These are phyloP conservation scores for Trichoderma aggressivum DNA, from an alignment of 2,329 filamentous ascomycete species.

Conservation along the genomic window DNA sequence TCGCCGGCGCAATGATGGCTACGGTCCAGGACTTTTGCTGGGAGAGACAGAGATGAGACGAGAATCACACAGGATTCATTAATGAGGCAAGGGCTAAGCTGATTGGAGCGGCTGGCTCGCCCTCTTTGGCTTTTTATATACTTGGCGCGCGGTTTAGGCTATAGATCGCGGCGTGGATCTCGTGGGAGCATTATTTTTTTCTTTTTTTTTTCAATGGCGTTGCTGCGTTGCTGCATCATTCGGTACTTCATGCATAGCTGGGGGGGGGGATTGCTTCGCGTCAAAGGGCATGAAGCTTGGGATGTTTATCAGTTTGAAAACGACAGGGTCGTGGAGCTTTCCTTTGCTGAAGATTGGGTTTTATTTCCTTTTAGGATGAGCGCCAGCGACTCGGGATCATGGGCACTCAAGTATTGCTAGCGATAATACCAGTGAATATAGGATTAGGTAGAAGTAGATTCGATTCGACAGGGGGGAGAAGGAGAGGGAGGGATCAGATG, in stretches of 20 bases:
- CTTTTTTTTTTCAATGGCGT: constrained; percentile 33
- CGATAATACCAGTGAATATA: constrained; percentile 22
- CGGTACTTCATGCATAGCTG: constrained; percentile 26
- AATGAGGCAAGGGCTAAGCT: constrained; percentile 16
- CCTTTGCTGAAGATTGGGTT: neutral
- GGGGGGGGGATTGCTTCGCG: constrained; percentile 28
- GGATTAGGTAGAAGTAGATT: constrained; percentile 19
- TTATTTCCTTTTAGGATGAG: constrained; percentile 16
- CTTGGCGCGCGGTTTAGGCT: constrained; percentile 29
- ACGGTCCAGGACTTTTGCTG: constrained; percentile 4
- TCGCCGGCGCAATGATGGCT: constrained; percentile 14
- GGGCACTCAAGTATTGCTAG: constrained; percentile 19
- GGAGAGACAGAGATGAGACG: constrained; percentile 1
- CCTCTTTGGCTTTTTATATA: constrained; percentile 30
- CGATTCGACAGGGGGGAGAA: neutral
- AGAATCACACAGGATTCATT: constrained; percentile 6
- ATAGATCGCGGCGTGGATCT: constrained; percentile 31
- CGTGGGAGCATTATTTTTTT: constrained; percentile 31
- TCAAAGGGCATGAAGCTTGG: constrained; percentile 23
- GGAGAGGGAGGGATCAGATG: neutral
- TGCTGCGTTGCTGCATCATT: constrained; percentile 29
- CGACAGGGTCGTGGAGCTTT: constrained; percentile 27
- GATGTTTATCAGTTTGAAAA: constrained; percentile 21
- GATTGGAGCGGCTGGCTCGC: constrained; percentile 25
- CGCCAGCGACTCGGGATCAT: neutral